phyloP scores from a whole-genome alignment of 2,329 filamentous ascomycete genomes.

The Fusarium odoratissimum region DNA sequence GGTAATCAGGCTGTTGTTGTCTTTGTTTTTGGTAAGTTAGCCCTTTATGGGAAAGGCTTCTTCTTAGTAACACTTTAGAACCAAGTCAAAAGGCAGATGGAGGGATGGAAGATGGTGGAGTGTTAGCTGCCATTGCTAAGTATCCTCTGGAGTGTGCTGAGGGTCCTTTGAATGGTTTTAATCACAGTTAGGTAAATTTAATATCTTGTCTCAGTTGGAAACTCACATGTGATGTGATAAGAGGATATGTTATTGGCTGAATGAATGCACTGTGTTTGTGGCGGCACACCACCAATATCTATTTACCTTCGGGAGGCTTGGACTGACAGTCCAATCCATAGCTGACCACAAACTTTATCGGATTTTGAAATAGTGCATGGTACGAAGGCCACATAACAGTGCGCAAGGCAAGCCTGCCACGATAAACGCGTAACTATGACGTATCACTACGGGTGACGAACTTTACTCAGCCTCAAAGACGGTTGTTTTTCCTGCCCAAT shows the following conservation, averaged over 20 bases:
- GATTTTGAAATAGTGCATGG: neutral
- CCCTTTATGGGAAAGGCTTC: neutral
- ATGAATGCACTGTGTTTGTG: neutral
- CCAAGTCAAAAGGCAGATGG: neutral
- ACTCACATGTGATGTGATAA: neutral
- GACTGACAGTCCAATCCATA: neutral
- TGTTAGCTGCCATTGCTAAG: neutral
- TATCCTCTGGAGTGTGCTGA: neutral
- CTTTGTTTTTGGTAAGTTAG: slow-evolving; percentile 24
- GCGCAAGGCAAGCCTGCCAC: neutral
- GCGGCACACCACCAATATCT: neutral
- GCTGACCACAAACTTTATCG: neutral
- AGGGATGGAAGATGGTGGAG: neutral
- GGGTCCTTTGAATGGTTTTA: neutral
- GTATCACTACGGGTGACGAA: neutral
- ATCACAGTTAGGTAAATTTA: neutral
- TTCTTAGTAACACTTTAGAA: neutral
- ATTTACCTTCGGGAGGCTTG: neutral
- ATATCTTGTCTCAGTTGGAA: neutral
- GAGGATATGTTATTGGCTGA: neutral
- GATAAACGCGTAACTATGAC: neutral
- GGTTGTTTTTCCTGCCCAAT: neutral
- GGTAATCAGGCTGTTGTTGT: slow-evolving; percentile 15
- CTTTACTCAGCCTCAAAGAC: too few species aligned
- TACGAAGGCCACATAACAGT: neutral